Conservation (phyloP, 2,329 filamentous ascomycete species). For the Cordyceps javanica region DNA sequence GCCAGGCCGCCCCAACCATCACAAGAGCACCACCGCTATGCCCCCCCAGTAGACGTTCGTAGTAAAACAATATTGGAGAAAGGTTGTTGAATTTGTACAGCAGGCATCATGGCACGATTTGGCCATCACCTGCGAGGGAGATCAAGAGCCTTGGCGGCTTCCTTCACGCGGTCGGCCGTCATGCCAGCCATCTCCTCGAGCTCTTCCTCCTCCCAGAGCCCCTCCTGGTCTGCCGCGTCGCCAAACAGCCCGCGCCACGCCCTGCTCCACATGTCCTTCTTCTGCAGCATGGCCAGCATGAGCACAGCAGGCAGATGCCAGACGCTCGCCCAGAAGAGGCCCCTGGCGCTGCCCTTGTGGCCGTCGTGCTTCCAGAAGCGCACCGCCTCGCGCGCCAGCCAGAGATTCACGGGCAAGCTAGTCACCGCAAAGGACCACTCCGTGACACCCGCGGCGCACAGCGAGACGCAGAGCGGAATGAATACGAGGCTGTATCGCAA, state of each 20-base stretch:
- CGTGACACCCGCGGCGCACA: slow-evolving; percentile 76
- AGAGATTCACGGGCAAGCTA: slow-evolving; percentile 75
- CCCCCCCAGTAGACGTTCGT: slow-evolving; percentile 15
- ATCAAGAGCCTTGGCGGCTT: slow-evolving; percentile 12
- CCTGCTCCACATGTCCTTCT: slow-evolving; percentile 84
- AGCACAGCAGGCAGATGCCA: slow-evolving; percentile 91
- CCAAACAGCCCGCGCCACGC: slow-evolving; percentile 68
- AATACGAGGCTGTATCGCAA: slow-evolving; percentile 80
- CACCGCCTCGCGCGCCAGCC: slow-evolving; percentile 76
- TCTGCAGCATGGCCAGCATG: slow-evolving; percentile 84
- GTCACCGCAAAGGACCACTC: slow-evolving; percentile 80
- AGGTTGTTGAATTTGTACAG: slow-evolving; percentile 10
- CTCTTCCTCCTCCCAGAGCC: slow-evolving; percentile 53
- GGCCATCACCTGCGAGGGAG: neutral
- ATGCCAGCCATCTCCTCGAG: slow-evolving; percentile 34
- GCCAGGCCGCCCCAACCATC: neutral
- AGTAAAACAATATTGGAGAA: slow-evolving; percentile 16
- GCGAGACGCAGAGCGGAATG: slow-evolving; percentile 74
- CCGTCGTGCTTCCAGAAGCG: slow-evolving; percentile 76
- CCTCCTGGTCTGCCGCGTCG: slow-evolving; percentile 51
- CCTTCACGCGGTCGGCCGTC: slow-evolving; percentile 23
- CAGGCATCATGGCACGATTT: neutral
- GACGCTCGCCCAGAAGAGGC: slow-evolving; percentile 94
- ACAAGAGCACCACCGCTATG: neutral
- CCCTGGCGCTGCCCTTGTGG: slow-evolving; percentile 70